Percentiles rank a stretch among this genome's conserved stretches.
phyloP scores from a whole-genome alignment of 306 rosid species.

The Acacia confusa region DNA sequence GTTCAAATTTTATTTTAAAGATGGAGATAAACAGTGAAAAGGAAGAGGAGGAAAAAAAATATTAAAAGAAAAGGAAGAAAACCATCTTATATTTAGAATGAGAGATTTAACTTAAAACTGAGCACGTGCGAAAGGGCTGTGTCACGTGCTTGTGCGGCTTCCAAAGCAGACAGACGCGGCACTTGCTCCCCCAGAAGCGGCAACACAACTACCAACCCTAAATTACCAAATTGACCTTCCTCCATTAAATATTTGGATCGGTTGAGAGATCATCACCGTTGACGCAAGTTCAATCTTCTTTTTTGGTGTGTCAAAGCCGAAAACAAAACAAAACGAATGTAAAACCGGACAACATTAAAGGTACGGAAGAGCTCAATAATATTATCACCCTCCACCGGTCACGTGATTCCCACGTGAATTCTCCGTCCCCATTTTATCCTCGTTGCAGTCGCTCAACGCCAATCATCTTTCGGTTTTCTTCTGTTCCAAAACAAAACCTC shows the following conservation, averaged over 20 bases:
- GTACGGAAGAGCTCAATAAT: slow-evolving; percentile 10
- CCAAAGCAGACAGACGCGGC: slow-evolving; percentile 56
- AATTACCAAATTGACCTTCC: slow-evolving; percentile 8
- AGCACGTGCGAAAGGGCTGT: slow-evolving; percentile 35
- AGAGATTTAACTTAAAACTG: background rate
- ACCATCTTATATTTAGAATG: no score
- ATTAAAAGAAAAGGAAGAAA: no score
- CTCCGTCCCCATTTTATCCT: background rate
- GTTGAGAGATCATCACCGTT: background rate
- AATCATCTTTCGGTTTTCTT: background rate
- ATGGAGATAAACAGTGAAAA: no score
- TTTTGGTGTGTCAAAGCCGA: background rate
- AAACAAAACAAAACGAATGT: background rate
- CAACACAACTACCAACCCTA: slow-evolving; percentile 10
- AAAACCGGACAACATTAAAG: background rate
- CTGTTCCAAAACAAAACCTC: background rate
- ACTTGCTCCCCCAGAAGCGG: slow-evolving; percentile 55
- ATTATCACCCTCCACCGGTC: background rate
- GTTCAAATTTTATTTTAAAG: no score
- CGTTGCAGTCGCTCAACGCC: background rate
- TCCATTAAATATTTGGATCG: background rate
- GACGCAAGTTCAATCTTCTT: background rate
- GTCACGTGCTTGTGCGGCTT: slow-evolving; percentile 47
- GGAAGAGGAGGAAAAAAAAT: no score
- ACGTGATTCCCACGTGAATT: background rate